Evolutionary conservation across 371 early-diverging fungal genomes (phyloP).

Genomic region (Circinella umbellata): DNA sequence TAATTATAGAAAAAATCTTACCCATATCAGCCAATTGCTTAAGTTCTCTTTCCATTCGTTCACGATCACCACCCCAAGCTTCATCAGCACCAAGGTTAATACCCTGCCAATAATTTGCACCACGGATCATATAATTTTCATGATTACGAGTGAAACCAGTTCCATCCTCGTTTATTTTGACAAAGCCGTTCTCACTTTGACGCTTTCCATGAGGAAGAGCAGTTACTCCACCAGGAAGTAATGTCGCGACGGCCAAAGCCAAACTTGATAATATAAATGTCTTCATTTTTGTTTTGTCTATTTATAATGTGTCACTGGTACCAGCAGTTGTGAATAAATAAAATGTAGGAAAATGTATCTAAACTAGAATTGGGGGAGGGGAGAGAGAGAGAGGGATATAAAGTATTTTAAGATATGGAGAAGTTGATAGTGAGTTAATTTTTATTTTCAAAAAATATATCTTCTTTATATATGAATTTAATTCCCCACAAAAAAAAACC

Average conservation of each 20-base stretch:
- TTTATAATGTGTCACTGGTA: not conserved
- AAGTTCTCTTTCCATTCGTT: constrained; percentile 56
- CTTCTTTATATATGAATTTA: too few relatives aligned
- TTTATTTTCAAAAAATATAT: too few relatives aligned
- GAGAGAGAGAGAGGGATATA: too few relatives aligned
- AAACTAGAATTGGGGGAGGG: not conserved
- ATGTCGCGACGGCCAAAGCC: not conserved
- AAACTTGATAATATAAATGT: not conserved
- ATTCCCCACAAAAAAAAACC: too few relatives aligned
- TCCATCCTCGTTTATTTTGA: constrained; percentile 25
- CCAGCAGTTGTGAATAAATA: not conserved
- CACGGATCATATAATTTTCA: constrained; percentile 40
- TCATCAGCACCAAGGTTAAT: constrained; percentile 63
- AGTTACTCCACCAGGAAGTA: not conserved
- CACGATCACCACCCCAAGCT: constrained; percentile 49
- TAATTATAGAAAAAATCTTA: not conserved
- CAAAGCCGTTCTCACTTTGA: constrained; percentile 19
- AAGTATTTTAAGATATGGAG: too few relatives aligned
- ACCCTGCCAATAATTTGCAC: constrained; percentile 78
- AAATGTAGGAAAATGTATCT: not conserved
- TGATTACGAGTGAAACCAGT: constrained; percentile 32
- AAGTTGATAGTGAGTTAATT: too few relatives aligned
- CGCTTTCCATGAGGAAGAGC: not conserved
- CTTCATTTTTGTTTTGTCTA: not conserved
- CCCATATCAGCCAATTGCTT: constrained; percentile 43